phyloP scores from a whole-genome alignment of 345 rosid genomes.

The Capsella bursapastoris region DNA sequence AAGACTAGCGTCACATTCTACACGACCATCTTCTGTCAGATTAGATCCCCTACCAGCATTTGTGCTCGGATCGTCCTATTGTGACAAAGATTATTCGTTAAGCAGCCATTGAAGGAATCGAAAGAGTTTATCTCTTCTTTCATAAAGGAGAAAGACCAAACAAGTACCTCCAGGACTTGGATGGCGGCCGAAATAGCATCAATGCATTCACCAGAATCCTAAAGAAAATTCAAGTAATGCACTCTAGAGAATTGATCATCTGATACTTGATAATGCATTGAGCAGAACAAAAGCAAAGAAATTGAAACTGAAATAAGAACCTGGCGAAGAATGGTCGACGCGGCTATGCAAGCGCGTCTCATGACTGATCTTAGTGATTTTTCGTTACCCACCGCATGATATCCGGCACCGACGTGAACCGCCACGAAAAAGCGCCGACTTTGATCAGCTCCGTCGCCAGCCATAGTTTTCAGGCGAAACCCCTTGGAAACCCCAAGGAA shows the following conservation, averaged over 20 bases:
- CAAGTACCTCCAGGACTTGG: constrained; percentile 81
- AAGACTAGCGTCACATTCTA: constrained; percentile 92
- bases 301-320: constrained; percentile 34
- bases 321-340: constrained; percentile 79
- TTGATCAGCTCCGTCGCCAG: constrained; percentile 45
- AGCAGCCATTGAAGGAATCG: constrained; percentile 3
- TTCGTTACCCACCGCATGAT: constrained; percentile 73
- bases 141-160: background rate
- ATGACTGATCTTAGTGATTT: constrained; percentile 81
- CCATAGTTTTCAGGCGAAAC: constrained; percentile 25
- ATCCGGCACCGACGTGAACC: constrained; percentile 95
- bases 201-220: constrained; percentile 68
- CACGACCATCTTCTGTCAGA: constrained; percentile 88
- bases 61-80: constrained; percentile 82
- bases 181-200: constrained; percentile 92
- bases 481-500: no score
- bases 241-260: background rate
- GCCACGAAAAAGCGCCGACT: constrained; percentile 83
- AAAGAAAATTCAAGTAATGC: constrained; percentile 24
- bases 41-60: constrained; percentile 98
- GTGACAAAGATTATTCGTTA: background rate
- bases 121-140: background rate
- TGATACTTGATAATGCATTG: background rate
- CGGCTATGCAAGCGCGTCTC: constrained; percentile 91
- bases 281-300: background rate